Percentiles rank a stretch among this genome's conserved stretches.
Evolutionary conservation across 2,329 filamentous ascomycete species (phyloP).

Genomic region (Aspergillus sp.): DNA sequence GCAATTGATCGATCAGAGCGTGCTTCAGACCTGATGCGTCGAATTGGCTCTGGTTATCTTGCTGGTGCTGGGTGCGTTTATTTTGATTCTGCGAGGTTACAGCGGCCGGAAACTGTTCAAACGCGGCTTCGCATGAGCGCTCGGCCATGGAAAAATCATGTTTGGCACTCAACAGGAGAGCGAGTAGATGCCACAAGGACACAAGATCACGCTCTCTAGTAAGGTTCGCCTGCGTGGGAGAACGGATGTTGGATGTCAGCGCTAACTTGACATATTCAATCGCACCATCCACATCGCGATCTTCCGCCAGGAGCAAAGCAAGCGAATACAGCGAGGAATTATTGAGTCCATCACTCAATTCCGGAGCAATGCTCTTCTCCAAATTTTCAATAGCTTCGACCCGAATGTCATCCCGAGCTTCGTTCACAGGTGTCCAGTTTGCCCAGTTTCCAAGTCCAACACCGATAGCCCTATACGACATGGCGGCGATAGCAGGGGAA

Average conservation of each 20-base stretch:
- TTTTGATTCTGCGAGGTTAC: conserved; percentile 53
- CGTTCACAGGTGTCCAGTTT: conserved; percentile 66
- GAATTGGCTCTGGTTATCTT: conserved; percentile 14
- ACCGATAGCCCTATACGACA: conserved; percentile 77
- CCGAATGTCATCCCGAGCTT: conserved; percentile 63
- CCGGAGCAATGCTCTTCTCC: conserved; percentile 61
- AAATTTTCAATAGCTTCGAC: conserved; percentile 68
- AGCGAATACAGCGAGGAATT: conserved; percentile 73
- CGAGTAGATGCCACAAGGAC: conserved; percentile 84
- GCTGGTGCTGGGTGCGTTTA: conserved; percentile 27
- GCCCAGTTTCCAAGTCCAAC: conserved; percentile 84
- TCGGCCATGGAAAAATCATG: conserved; percentile 76
- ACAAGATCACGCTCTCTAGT: conserved; percentile 48
- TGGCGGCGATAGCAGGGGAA: conserved; percentile 54
- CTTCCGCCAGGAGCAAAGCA: conserved; percentile 78
- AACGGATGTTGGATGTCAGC: conserved; percentile 48
- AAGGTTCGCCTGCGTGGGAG: conserved; percentile 21
- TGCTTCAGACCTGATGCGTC: conserved; percentile 13
- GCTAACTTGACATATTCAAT: conserved; percentile 75
- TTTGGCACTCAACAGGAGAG: conserved; percentile 73
- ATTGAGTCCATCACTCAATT: conserved; percentile 58
- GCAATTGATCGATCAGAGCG: conserved; percentile 69
- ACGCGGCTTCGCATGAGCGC: conserved; percentile 78
- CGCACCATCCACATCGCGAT: conserved; percentile 68
- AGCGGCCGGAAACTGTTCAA: conserved; percentile 77